Evolutionary conservation across 495 filamentous ascomycete species (phyloP).

Genomic region (Podospora didyma): DNA sequence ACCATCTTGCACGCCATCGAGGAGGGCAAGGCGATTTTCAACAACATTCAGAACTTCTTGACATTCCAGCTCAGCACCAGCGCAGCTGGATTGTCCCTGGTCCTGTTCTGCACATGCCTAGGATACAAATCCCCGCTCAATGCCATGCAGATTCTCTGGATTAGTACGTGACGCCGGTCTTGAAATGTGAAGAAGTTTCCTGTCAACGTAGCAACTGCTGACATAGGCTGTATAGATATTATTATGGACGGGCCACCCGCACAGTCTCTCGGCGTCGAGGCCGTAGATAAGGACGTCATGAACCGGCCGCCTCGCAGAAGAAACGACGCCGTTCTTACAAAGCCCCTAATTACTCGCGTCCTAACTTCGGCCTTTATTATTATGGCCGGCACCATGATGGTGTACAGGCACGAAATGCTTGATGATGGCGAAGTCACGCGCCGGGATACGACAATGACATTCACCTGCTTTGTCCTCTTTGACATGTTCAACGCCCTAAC

Average conservation of each 20-base stretch:
- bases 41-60: slow-evolving; percentile 99
- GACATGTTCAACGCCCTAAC: slow-evolving; percentile 98
- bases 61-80: slow-evolving; percentile 98
- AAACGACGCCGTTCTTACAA: slow-evolving; percentile 82
- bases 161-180: slow-evolving; percentile 62
- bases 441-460: slow-evolving; percentile 98
- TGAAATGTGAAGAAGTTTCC: neutral
- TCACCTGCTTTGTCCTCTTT: slow-evolving; percentile 96
- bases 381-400: slow-evolving; percentile 83
- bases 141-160: slow-evolving; percentile 99
- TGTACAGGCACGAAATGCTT: slow-evolving; percentile 87
- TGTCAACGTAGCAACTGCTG: neutral
- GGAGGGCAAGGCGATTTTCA: slow-evolving; percentile 98
- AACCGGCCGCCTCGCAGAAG: slow-evolving; percentile 79
- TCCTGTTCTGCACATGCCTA: slow-evolving; percentile 84
- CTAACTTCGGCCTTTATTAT: slow-evolving; percentile 85
- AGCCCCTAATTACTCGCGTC: slow-evolving; percentile 73
- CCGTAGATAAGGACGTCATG: slow-evolving; percentile 94
- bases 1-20: slow-evolving; percentile 96
- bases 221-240: slow-evolving; percentile 62
- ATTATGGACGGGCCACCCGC: slow-evolving; percentile 98
- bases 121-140: slow-evolving; percentile 94
- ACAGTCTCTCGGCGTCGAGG: slow-evolving; percentile 94
- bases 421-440: slow-evolving; percentile 75
- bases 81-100: slow-evolving; percentile 86